Evolutionary conservation across 2,329 filamentous ascomycete genomes (phyloP).

Genomic region (Aspergillus amoenus): DNA sequence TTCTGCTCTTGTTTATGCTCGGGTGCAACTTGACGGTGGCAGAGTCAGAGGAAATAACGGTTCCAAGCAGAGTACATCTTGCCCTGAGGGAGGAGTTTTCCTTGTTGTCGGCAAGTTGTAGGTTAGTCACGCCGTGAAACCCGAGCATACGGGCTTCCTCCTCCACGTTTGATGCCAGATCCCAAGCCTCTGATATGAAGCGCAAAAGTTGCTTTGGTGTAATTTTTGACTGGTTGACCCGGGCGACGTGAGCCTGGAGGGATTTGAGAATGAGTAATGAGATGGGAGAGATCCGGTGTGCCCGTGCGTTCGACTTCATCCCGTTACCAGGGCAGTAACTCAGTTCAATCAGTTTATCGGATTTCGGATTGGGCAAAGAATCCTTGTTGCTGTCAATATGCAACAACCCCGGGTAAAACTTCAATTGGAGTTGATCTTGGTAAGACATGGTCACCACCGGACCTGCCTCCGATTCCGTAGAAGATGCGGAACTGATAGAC

Average conservation of each 20-base stretch:
- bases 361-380: slow-evolving; percentile 23
- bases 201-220: slow-evolving; percentile 40
- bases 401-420: slow-evolving; percentile 43
- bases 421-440: slow-evolving; percentile 41
- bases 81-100: slow-evolving; percentile 31
- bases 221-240: slow-evolving; percentile 35
- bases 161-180: slow-evolving; percentile 38
- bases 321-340: slow-evolving; percentile 29
- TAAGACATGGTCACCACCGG: slow-evolving; percentile 44
- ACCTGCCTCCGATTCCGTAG: slow-evolving; percentile 26
- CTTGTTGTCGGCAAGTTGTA: slow-evolving; percentile 30
- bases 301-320: slow-evolving; percentile 6
- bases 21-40: slow-evolving; percentile 14
- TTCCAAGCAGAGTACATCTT: slow-evolving; percentile 40
- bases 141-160: slow-evolving; percentile 46
- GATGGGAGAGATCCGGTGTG: slow-evolving; percentile 33
- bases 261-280: slow-evolving; percentile 43
- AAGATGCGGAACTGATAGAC: slow-evolving; percentile 41
- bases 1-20: slow-evolving; percentile 15
- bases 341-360: slow-evolving; percentile 34
- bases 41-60: slow-evolving; percentile 13
- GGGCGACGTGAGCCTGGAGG: slow-evolving; percentile 37
- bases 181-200: slow-evolving; percentile 45
- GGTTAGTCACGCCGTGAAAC: slow-evolving; percentile 46
- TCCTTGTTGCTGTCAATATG: slow-evolving; percentile 22